Conservation (phyloP, 2,329 filamentous ascomycete species). For the Sclerotinia spermophila region DNA sequence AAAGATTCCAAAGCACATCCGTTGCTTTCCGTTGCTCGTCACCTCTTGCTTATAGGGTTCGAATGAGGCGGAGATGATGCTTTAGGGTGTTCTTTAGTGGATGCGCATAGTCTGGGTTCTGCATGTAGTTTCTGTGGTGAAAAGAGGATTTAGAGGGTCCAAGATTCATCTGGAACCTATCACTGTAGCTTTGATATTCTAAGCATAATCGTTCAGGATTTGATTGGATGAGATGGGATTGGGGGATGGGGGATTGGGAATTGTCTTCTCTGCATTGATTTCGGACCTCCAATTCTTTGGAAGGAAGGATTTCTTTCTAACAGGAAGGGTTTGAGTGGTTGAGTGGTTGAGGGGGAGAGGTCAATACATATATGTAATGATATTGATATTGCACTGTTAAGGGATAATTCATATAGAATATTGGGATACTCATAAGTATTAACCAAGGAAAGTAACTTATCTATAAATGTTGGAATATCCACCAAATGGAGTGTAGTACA, state of each 20-base stretch:
- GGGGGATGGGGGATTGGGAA: neutral
- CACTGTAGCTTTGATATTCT: neutral
- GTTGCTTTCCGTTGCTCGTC: slow-evolving; percentile 8
- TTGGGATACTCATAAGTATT: neutral
- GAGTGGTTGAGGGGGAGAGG: neutral
- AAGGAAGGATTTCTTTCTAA: neutral
- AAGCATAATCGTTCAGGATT: neutral
- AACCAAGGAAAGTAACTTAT: too few species aligned
- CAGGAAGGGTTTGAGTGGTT: neutral
- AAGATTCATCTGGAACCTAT: neutral
- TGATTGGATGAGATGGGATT: neutral
- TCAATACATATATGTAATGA: too few species aligned
- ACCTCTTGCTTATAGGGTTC: slow-evolving; percentile 16
- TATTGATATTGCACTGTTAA: neutral
- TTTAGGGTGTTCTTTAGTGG: neutral
- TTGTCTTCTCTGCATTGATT: too few species aligned
- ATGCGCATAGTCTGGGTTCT: neutral
- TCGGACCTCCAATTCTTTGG: too few species aligned
- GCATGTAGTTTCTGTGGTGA: neutral
- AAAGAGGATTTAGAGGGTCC: neutral
- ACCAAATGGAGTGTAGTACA: neutral
- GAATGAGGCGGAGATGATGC: slow-evolving; percentile 7
- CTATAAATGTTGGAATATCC: neutral
- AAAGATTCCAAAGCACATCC: neutral
- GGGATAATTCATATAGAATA: neutral